Percentiles rank a stretch among this genome's conserved stretches.
These are phyloP conservation scores for Batrachochytrium dendrobatidis DNA, from an alignment of 371 early-diverging fungal genomes.

Conservation along the genomic window DNA sequence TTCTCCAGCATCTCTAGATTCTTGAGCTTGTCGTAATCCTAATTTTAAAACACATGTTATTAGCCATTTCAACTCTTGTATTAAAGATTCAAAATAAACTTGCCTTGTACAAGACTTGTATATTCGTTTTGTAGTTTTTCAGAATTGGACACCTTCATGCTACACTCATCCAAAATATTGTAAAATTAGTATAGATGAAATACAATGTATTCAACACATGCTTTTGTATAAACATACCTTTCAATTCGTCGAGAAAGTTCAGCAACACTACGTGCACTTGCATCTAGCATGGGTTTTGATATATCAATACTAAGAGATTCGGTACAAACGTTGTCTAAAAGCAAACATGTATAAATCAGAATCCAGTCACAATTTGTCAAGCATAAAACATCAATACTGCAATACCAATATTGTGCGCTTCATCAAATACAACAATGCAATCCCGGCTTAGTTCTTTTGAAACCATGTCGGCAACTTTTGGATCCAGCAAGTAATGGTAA, in stretches of 20 bases:
- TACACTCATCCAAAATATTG: conserved; percentile 15
- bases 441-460: conserved; percentile 89
- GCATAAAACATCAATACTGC: conserved; percentile 25
- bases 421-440: conserved; percentile 98
- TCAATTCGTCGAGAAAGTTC: conserved; percentile 65
- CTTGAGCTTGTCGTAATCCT: conserved; percentile 59
- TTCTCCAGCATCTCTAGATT: conserved; percentile 34
- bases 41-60: too few relatives aligned
- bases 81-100: not conserved
- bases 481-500: conserved; percentile 99
- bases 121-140: conserved; percentile 86
- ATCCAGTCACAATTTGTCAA: not conserved
- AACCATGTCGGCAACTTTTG: conserved; percentile 96
- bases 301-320: conserved; percentile 96
- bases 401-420: conserved; percentile 99
- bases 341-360: not conserved
- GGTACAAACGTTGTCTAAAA: conserved; percentile 94
- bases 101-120: conserved; percentile 78
- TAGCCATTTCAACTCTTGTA: too few relatives aligned
- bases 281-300: conserved; percentile 83
- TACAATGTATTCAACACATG: conserved; percentile 1
- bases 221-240: conserved; percentile 36
- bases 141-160: conserved; percentile 79
- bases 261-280: conserved; percentile 71
- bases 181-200: conserved; percentile 4